Percentiles rank a stretch among this genome's conserved stretches.
phyloP scores from a whole-genome alignment of 495 filamentous ascomycete species.

The Aspergillus homomorphus region DNA sequence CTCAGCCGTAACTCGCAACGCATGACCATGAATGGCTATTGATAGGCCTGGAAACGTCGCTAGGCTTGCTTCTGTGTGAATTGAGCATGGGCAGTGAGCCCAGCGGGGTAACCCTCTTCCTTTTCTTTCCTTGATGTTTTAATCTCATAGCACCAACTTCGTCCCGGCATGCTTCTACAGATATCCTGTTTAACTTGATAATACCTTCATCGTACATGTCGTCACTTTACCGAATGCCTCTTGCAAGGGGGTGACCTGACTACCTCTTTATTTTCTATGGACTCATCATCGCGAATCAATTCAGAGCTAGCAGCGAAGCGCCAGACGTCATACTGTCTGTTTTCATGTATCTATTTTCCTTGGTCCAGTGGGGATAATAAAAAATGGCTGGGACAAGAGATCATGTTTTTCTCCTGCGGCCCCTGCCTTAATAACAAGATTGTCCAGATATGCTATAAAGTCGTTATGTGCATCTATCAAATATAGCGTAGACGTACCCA shows the following conservation, averaged over 20 bases:
- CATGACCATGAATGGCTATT: constrained; percentile 98
- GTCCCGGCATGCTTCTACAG: constrained; percentile 43
- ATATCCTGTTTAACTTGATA: constrained; percentile 46
- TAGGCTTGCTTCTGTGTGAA: constrained; percentile 13
- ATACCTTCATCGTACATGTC: constrained; percentile 25
- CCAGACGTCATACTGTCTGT: constrained; percentile 29
- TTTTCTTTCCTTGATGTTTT: constrained; percentile 19
- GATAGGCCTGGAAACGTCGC: constrained; percentile 27
- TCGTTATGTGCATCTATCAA: constrained; percentile 1
- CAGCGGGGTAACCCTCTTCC: constrained; percentile 14
- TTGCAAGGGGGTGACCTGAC: constrained; percentile 16
- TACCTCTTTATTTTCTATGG: constrained; percentile 27
- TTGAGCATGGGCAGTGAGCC: constrained; percentile 13
- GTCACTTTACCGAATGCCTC: constrained; percentile 26
- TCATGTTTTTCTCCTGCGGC: not conserved
- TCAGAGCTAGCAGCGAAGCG: constrained; percentile 33
- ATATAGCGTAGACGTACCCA: not conserved
- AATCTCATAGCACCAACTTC: constrained; percentile 26
- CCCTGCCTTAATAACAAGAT: not conserved
- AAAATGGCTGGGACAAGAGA: not conserved
- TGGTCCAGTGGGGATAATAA: constrained; percentile 31
- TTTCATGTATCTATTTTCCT: constrained; percentile 45
- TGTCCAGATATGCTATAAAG: not conserved
- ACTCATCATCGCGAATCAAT: constrained; percentile 28
- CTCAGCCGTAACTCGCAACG: constrained; percentile 94